A percentile compares a stretch with the other conserved stretches of the same genome.
These are phyloP conservation scores for Yarrowia sp. DNA, from an alignment of 805 yeast species.

Conservation along the genomic window DNA sequence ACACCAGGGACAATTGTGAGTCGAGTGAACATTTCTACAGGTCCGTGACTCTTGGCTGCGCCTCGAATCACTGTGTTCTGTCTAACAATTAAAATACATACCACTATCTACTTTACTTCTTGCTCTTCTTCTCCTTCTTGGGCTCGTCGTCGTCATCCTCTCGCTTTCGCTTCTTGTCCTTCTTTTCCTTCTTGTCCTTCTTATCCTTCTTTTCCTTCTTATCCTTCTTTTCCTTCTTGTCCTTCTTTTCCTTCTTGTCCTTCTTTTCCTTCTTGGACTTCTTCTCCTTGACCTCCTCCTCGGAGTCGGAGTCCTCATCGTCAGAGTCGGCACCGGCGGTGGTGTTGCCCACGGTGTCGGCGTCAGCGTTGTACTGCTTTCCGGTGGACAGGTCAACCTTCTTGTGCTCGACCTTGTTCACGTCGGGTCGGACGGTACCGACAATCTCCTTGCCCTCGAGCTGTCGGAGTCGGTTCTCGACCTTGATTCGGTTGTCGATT, in stretches of 20 bases:
- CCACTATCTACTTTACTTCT: constrained; percentile 28
- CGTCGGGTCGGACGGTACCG: constrained; percentile 65
- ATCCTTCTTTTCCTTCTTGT: constrained; percentile 36
- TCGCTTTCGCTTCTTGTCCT: constrained; percentile 35
- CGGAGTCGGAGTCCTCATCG: constrained; percentile 34
- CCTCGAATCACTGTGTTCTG: neutral
- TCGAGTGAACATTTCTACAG: too few relatives aligned
- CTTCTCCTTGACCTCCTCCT: constrained; percentile 34
- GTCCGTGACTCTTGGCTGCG: neutral
- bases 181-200: constrained; percentile 37
- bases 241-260: constrained; percentile 34
- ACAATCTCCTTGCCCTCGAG: constrained; percentile 96
- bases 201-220: constrained; percentile 36
- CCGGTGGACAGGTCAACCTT: constrained; percentile 85
- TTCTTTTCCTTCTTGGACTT: constrained; percentile 33
- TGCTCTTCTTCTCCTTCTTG: constrained; percentile 33
- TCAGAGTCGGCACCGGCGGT: constrained; percentile 71
- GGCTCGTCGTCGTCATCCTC: constrained; percentile 37
- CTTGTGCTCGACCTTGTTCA: constrained; percentile 68
- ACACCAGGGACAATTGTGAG: too few relatives aligned
- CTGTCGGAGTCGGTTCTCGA: constrained; percentile 89
- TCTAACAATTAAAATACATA: constrained; percentile 23
- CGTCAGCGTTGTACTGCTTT: constrained; percentile 89
- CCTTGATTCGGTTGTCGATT: constrained; percentile 83
- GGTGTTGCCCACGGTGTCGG: constrained; percentile 77